A percentile compares a stretch with the other conserved stretches of the same genome.
Evolutionary conservation across 75 land plant genomes (phyloP).

Genomic region (Pinus albicaulis): DNA sequence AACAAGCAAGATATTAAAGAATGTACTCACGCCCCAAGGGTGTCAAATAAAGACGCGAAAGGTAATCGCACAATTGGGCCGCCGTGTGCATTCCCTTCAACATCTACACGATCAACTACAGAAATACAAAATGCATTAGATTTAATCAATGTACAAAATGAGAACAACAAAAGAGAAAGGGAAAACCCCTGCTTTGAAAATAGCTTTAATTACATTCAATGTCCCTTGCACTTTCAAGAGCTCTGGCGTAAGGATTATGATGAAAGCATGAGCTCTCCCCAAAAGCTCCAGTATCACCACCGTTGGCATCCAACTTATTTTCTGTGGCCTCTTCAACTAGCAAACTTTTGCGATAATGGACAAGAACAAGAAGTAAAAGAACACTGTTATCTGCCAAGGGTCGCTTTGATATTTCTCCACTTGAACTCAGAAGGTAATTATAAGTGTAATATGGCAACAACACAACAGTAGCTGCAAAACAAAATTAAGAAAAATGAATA

Average conservation of each 20-base stretch:
- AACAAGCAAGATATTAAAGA: background rate
- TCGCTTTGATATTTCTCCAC: constrained; percentile 44
- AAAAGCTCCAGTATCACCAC: constrained; percentile 16
- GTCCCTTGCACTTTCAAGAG: constrained; percentile 68
- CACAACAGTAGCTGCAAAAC: constrained; percentile 62
- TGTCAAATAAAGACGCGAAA: constrained; percentile 83
- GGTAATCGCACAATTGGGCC: constrained; percentile 62
- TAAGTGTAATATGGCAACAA: constrained; percentile 70
- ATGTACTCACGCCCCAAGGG: constrained; percentile 70
- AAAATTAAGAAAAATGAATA: background rate
- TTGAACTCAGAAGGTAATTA: constrained; percentile 61
- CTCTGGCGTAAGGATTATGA: constrained; percentile 69
- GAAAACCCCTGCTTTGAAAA: background rate
- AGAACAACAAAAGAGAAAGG: background rate
- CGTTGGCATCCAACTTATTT: constrained; percentile 22
- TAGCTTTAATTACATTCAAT: constrained; percentile 49
- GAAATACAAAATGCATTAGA: constrained; percentile 6
- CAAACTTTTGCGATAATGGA: constrained; percentile 65
- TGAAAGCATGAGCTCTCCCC: constrained; percentile 30
- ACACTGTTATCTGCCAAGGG: constrained; percentile 73
- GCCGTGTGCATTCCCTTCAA: constrained; percentile 66
- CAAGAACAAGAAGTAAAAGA: constrained; percentile 66
- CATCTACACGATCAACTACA: constrained; percentile 81
- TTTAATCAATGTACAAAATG: background rate
- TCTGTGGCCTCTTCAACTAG: constrained; percentile 21